Evolutionary conservation across 2,329 filamentous ascomycete species (phyloP).

Genomic region (Penicillium nordicum): DNA sequence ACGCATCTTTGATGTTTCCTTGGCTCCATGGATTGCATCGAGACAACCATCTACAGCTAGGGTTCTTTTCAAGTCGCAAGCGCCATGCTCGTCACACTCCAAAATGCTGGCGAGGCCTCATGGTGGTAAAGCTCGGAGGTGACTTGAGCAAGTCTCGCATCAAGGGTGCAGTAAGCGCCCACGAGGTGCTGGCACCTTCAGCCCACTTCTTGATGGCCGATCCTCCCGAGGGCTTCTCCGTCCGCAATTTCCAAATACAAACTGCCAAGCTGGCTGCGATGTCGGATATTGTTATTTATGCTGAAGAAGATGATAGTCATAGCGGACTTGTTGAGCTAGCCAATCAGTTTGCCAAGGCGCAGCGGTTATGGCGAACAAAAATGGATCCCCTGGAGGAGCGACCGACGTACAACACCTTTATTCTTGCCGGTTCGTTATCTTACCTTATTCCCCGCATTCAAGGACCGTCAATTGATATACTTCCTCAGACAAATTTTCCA

Average conservation of each 20-base stretch:
- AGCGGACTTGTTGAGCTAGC: slow-evolving; percentile 64
- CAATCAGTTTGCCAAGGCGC: slow-evolving; percentile 67
- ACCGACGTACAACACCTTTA: slow-evolving; percentile 79
- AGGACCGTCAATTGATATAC: slow-evolving; percentile 20
- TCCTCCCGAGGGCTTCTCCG: slow-evolving; percentile 85
- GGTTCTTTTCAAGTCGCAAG: slow-evolving; percentile 80
- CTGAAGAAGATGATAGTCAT: slow-evolving; percentile 62
- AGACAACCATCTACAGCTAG: slow-evolving; percentile 80
- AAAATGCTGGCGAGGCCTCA: slow-evolving; percentile 73
- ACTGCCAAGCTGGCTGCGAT: slow-evolving; percentile 80
- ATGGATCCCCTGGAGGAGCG: slow-evolving; percentile 56
- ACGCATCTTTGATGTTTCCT: slow-evolving; percentile 83
- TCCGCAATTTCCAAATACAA: slow-evolving; percentile 97
- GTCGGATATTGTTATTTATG: slow-evolving; percentile 91
- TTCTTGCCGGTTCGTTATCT: slow-evolving; percentile 55
- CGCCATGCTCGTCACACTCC: slow-evolving; percentile 68
- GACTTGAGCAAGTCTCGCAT: slow-evolving; percentile 70
- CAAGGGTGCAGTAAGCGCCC: slow-evolving; percentile 79
- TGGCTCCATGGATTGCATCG: slow-evolving; percentile 94
- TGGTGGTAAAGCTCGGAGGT: slow-evolving; percentile 83
- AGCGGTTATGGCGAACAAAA: slow-evolving; percentile 68
- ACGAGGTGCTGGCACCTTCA: slow-evolving; percentile 67
- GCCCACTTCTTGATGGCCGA: slow-evolving; percentile 76
- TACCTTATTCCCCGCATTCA: not conserved
- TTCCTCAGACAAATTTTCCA: slow-evolving; percentile 58